A percentile compares a stretch with the other conserved stretches of the same genome.
Conservation (phyloP, 2,329 filamentous ascomycete genomes). For the Verticillium klebahnii region DNA sequence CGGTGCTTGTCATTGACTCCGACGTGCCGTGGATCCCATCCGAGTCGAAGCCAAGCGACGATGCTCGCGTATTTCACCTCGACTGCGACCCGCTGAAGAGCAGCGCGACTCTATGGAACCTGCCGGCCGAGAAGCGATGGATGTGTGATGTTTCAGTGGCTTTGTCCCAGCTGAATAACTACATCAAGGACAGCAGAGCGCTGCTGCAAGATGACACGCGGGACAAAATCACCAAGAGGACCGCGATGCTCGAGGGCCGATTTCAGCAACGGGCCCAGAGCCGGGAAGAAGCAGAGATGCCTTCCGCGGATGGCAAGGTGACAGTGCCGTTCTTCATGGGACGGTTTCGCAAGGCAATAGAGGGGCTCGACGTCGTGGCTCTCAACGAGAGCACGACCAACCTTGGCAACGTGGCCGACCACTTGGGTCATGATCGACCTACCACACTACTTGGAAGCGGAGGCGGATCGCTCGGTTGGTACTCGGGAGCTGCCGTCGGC, state of each 20-base stretch:
- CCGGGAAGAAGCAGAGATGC: slow-evolving; percentile 38
- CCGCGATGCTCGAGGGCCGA: slow-evolving; percentile 52
- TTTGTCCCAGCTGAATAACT: slow-evolving; percentile 19
- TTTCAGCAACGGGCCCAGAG: slow-evolving; percentile 50
- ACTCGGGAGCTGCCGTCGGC: slow-evolving; percentile 25
- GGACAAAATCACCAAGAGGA: slow-evolving; percentile 48
- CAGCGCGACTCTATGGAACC: slow-evolving; percentile 51
- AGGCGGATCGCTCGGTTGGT: slow-evolving; percentile 26
- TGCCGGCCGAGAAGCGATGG: slow-evolving; percentile 43
- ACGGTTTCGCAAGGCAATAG: slow-evolving; percentile 44
- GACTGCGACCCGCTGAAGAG: slow-evolving; percentile 62
- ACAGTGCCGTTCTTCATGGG: slow-evolving; percentile 50
- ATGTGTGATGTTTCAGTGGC: slow-evolving; percentile 40
- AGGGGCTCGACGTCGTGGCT: slow-evolving; percentile 56
- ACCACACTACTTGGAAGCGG: slow-evolving; percentile 24
- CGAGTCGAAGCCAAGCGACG: slow-evolving; percentile 51
- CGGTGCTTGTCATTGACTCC: slow-evolving; percentile 62
- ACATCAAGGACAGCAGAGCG: slow-evolving; percentile 23
- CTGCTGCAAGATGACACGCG: slow-evolving; percentile 57
- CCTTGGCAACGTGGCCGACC: slow-evolving; percentile 45
- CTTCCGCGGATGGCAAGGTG: slow-evolving; percentile 44
- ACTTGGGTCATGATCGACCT: slow-evolving; percentile 47
- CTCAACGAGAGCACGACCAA: slow-evolving; percentile 57
- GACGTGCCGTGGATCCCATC: slow-evolving; percentile 67
- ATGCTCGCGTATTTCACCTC: slow-evolving; percentile 57